These are phyloP conservation scores for Quambalaria eucalypti DNA, from an alignment of 1,284 basidiomycete species.

Conservation along the genomic window DNA sequence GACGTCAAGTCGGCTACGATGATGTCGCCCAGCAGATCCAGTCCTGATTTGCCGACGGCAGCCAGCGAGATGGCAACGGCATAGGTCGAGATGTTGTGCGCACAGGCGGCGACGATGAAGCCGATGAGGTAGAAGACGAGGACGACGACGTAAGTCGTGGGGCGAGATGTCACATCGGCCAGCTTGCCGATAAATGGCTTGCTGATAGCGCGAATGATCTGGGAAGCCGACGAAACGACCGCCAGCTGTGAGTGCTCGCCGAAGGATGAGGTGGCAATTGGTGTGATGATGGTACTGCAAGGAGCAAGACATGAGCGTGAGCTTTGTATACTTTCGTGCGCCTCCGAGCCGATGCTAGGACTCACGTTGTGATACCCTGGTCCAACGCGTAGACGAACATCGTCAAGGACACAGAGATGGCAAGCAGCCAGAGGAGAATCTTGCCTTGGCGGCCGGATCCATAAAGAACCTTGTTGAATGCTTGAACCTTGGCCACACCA, in stretches of 20 bases:
- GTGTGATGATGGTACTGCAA: neutral
- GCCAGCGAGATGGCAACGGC: constrained; percentile 12
- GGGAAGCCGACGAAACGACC: neutral
- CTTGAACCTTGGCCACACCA: constrained; percentile 5
- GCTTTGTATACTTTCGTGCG: too few species aligned
- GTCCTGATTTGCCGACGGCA: constrained; percentile 17
- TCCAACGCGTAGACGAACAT: constrained; percentile 10
- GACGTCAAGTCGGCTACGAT: constrained; percentile 27
- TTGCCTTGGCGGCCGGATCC: neutral
- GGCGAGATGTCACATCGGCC: constrained; percentile 7
- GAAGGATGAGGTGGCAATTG: constrained; percentile 4
- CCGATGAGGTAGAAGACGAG: constrained; percentile 5
- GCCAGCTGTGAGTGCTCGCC: constrained; percentile 17
- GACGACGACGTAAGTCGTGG: constrained; percentile 3
- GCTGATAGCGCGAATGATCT: constrained; percentile 5
- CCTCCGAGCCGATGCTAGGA: too few species aligned
- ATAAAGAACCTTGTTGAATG: constrained; percentile 1
- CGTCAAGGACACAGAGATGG: constrained; percentile 1
- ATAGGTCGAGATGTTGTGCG: constrained; percentile 6
- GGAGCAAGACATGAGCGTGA: too few species aligned
- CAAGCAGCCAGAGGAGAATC: constrained; percentile 2
- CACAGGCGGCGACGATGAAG: constrained; percentile 1
- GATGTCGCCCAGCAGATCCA: constrained; percentile 29
- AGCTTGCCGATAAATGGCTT: constrained; percentile 12
- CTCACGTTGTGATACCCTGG: constrained; percentile 9